Conservation (phyloP, 371 early-diverging fungal species). For the Rhizopus sp. region DNA sequence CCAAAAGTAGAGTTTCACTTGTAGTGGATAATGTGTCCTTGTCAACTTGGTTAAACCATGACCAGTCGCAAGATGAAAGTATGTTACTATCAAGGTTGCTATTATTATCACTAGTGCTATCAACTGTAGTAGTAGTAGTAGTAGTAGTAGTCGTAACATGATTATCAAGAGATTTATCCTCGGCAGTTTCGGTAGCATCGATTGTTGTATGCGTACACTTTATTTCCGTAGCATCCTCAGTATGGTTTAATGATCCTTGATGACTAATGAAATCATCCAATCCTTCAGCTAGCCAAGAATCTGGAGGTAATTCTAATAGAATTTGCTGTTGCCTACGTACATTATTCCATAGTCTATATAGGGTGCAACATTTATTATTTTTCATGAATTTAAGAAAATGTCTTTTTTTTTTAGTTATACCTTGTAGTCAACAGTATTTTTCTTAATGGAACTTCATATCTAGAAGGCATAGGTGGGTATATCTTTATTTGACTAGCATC, state of each 20-base stretch:
- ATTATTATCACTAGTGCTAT: too few species aligned
- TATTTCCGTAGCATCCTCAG: background rate
- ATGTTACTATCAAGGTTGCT: conserved; percentile 5
- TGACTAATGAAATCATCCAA: conserved; percentile 6
- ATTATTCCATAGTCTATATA: conserved; percentile 30
- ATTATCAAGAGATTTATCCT: background rate
- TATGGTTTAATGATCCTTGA: conserved; percentile 1
- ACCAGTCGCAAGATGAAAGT: conserved; percentile 18
- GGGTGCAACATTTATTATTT: background rate
- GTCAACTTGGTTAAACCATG: conserved; percentile 20
- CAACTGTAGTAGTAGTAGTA: too few species aligned
- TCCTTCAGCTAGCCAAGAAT: conserved; percentile 18
- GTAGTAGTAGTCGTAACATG: too few species aligned
- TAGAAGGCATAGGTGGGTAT: conserved; percentile 26
- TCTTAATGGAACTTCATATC: conserved; percentile 30
- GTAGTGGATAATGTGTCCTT: background rate
- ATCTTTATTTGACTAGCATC: conserved; percentile 34
- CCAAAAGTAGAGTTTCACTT: conserved; percentile 8
- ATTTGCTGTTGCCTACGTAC: conserved; percentile 25
- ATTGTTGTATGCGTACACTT: background rate
- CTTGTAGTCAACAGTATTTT: conserved; percentile 33
- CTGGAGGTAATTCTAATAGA: conserved; percentile 7
- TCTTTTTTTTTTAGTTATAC: conserved; percentile 17
- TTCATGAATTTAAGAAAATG: background rate
- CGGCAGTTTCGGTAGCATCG: background rate